These are phyloP conservation scores for Candida multigemmis DNA, from an alignment of 805 yeast genomes.

Conservation along the genomic window DNA sequence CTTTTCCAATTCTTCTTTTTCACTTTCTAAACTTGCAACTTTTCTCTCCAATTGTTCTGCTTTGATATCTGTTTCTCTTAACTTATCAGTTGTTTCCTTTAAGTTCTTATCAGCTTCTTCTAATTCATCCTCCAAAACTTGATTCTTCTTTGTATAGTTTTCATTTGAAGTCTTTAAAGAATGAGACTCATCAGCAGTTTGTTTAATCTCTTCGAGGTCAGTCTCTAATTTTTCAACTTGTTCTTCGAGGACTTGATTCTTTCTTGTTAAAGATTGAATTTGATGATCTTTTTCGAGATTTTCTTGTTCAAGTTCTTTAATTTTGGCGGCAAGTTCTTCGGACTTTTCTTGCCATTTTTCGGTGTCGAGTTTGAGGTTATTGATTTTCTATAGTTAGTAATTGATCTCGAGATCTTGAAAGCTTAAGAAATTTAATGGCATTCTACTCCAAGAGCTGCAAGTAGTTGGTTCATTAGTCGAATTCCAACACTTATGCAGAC, in stretches of 20 bases:
- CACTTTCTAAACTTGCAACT: constrained; percentile 84
- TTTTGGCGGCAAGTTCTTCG: constrained; percentile 72
- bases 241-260: constrained; percentile 81
- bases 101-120: constrained; percentile 86
- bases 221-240: constrained; percentile 72
- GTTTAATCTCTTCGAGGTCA: constrained; percentile 67
- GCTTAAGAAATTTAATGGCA: neutral
- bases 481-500: too few relatives aligned
- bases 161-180: constrained; percentile 86
- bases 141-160: constrained; percentile 81
- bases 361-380: constrained; percentile 84
- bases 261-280: constrained; percentile 85
- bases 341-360: constrained; percentile 97
- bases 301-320: constrained; percentile 90
- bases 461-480: neutral
- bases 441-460: neutral
- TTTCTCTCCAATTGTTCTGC: constrained; percentile 94
- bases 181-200: constrained; percentile 84
- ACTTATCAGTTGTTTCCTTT: constrained; percentile 87
- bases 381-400: constrained; percentile 52
- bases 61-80: constrained; percentile 92
- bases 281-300: constrained; percentile 88
- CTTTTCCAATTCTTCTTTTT: constrained; percentile 84
- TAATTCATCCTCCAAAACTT: constrained; percentile 80
- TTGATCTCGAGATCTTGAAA: neutral